Evolutionary conservation across 176 grass and related monocot genomes (phyloP).

Genomic region (Carex scoparia): DNA sequence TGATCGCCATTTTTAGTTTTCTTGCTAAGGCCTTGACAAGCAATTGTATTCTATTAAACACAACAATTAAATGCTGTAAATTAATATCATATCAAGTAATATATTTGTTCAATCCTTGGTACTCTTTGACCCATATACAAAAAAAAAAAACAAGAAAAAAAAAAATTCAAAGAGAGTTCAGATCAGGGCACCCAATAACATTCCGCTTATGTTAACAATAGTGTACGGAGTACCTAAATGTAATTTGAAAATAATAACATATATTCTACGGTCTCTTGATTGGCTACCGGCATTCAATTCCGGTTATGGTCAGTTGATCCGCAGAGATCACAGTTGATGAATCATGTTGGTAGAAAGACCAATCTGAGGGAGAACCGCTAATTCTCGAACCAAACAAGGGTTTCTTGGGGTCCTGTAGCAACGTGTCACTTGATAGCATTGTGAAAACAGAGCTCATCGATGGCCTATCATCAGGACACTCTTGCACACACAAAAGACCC

Average conservation of each 20-base stretch:
- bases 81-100: not conserved
- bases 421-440: not conserved
- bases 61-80: too few relatives aligned
- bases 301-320: not conserved
- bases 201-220: not conserved
- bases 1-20: too few relatives aligned
- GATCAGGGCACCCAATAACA: not conserved
- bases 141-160: not conserved
- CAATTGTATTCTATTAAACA: too few relatives aligned
- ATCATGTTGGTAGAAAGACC: not conserved
- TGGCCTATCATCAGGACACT: conserved; percentile 13
- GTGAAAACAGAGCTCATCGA: not conserved
- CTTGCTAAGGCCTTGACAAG: too few relatives aligned
- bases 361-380: not conserved
- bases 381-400: conserved; percentile 28
- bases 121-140: not conserved
- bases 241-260: not conserved
- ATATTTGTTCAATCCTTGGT: not conserved
- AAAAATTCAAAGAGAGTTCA: not conserved
- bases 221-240: not conserved
- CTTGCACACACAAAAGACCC: conserved; percentile 17
- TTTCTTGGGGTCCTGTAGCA: conserved; percentile 32
- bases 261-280: not conserved
- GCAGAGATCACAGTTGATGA: not conserved
- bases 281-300: conserved; percentile 11